Conservation (phyloP, 192 early-diverging fungal species). For the Coemansia furcata region DNA sequence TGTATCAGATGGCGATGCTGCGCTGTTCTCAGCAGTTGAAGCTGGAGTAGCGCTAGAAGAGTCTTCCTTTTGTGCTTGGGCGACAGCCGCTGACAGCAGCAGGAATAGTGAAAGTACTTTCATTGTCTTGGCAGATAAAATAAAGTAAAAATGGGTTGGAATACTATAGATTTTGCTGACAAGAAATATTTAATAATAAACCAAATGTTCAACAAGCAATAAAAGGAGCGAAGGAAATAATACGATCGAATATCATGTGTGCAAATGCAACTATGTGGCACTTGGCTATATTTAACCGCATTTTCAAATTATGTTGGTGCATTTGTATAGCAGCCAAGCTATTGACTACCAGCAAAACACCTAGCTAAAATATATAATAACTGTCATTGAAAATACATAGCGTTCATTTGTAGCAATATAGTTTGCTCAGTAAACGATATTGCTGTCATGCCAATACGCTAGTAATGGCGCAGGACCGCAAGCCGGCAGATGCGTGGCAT, state of each 20-base stretch:
- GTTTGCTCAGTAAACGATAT: neutral
- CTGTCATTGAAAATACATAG: constrained; percentile 3
- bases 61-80: constrained; percentile 13
- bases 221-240: neutral
- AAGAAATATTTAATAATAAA: neutral
- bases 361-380: neutral
- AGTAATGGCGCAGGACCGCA: constrained; percentile 9
- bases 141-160: neutral
- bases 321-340: neutral
- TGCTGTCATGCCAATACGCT: neutral
- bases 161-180: neutral
- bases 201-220: neutral
- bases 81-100: constrained; percentile 35
- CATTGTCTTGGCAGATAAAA: constrained; percentile 12
- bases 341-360: neutral
- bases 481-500: neutral
- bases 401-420: constrained; percentile 4
- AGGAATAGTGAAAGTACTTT: constrained; percentile 37
- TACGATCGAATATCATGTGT: neutral
- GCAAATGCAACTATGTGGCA: neutral
- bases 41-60: neutral
- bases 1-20: neutral
- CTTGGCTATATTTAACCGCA: constrained; percentile 3
- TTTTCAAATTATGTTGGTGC: neutral
- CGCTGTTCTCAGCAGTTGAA: neutral